Evolutionary conservation across 2,329 filamentous ascomycete genomes (phyloP), one percentile per base, ranked within the genome.

Genomic region (Fusarium udum): DNA sequence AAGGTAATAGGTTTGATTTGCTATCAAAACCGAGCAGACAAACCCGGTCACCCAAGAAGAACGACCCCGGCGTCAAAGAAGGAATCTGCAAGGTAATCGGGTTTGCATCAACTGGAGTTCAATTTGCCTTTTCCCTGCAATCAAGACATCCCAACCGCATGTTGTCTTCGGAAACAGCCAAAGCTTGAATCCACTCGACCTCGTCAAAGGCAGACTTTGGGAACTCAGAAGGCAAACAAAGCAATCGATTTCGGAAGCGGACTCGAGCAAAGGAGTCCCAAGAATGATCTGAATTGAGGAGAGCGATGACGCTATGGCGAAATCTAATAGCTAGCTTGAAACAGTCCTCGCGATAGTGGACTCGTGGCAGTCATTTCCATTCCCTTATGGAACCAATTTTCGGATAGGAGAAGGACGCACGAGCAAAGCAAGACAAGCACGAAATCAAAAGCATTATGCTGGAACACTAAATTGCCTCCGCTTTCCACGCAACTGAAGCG

Each of bases 291-390:
- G 74, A 78, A 77, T 78, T 78, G 77, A 78, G 58, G 75, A 79
- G 78, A 80, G 78, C 78, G 77, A 79, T 77, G 75, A 80, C 74
- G 78, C 78, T 79, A 80, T 79, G 76, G 78, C 78, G 78, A 80
- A 80, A 79, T 79, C 78, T 78, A 79, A 80, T 79, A 79, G 78
- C 78, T 78, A 79, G 78, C 78, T 80, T 79, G 78, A 78, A 79
- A 80, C 73, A 78, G 78, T 79, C 78, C 67, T 79, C 75, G 66
- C 75, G 70, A 76, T 78, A 78, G 77, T 78, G 77, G 76, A 75
- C 72, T 78, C 72, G 74, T 77, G 64, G 72, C 67, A 67, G 66
- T 62, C 72, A 58, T 71, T 70, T 65, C 69, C 73, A 61, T 65
- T 76, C 72, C 73, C 61, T 74, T 74, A 75, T 66, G 74, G 73